Evolutionary conservation across 148 eudicot species (phyloP).

Genomic region (Polygonum aviculare): DNA sequence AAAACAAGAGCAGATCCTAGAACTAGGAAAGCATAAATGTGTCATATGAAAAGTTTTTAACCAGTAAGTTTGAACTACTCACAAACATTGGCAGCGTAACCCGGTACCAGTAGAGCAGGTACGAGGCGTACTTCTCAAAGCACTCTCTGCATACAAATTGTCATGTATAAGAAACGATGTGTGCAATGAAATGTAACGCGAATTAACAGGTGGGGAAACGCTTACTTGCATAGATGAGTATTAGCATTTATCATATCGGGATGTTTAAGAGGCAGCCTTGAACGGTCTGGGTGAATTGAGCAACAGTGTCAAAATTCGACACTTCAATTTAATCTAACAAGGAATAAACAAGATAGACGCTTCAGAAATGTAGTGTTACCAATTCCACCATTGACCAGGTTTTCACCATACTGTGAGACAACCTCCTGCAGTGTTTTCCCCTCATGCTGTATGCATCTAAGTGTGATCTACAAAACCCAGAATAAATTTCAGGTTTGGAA

Average conservation of each 20-base stretch:
- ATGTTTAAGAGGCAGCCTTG: slow-evolving; percentile 65
- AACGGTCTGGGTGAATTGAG: slow-evolving; percentile 39
- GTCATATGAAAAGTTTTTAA: neutral
- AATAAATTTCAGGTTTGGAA: slow-evolving; percentile 8
- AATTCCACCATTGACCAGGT: slow-evolving; percentile 53
- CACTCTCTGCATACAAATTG: slow-evolving; percentile 53
- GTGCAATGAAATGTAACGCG: neutral
- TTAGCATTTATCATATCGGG: slow-evolving; percentile 53
- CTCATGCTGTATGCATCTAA: slow-evolving; percentile 59
- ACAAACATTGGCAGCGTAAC: slow-evolving; percentile 61
- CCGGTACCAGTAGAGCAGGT: slow-evolving; percentile 91
- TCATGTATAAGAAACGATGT: neutral
- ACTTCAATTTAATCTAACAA: neutral
- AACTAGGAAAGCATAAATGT: neutral
- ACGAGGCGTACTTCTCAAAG: slow-evolving; percentile 65
- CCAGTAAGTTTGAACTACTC: slow-evolving; percentile 15
- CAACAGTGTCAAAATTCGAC: slow-evolving; percentile 1
- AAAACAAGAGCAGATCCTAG: neutral
- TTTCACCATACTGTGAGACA: slow-evolving; percentile 52
- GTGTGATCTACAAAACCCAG: slow-evolving; percentile 53
- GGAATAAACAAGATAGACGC: neutral
- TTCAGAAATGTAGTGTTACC: slow-evolving; percentile 31
- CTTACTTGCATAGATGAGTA: slow-evolving; percentile 72
- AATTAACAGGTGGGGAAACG: slow-evolving; percentile 1
- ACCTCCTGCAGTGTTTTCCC: slow-evolving; percentile 68